These are phyloP conservation scores for Saprolegnia parasitica DNA, from an alignment of 352 stramenopile species.

Conservation along the genomic window DNA sequence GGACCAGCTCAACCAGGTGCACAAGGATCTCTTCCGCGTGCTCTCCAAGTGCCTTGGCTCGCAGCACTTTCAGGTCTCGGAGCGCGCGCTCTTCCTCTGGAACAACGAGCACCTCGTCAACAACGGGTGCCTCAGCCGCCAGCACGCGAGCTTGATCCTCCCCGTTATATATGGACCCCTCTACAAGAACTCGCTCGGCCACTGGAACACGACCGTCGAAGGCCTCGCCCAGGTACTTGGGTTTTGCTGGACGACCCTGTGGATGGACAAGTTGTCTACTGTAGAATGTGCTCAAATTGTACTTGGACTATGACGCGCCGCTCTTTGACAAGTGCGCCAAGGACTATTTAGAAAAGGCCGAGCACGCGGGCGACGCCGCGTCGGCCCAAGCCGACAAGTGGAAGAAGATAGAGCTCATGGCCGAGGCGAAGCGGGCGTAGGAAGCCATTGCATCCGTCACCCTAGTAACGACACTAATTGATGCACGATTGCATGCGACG, in stretches of 20 bases:
- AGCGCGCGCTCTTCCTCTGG: constrained; percentile 97
- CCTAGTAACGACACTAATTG: background rate
- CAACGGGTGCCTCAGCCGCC: constrained; percentile 89
- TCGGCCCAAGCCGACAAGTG: constrained; percentile 87
- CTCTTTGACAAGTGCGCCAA: constrained; percentile 90
- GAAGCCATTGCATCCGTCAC: no score
- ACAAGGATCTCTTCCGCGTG: constrained; percentile 72
- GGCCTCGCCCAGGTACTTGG: constrained; percentile 84
- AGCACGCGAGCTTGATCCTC: constrained; percentile 91
- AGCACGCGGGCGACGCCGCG: constrained; percentile 58
- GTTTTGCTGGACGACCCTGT: no score
- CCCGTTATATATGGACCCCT: constrained; percentile 92
- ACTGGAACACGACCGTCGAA: constrained; percentile 98
- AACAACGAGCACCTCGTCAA: constrained; percentile 98
- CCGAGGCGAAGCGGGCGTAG: constrained; percentile 45
- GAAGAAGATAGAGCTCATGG: constrained; percentile 91
- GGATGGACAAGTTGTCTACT: background rate
- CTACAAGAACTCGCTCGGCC: constrained; percentile 82
- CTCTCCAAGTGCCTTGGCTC: constrained; percentile 88
- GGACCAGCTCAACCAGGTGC: constrained; percentile 73
- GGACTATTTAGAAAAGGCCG: constrained; percentile 75
- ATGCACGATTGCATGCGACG: background rate
- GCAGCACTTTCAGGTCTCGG: constrained; percentile 95
- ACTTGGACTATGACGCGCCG: constrained; percentile 92
- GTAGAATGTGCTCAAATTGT: constrained; percentile 87